Conservation (phyloP, 2,329 filamentous ascomycete species). For the Catunica adiposa region DNA sequence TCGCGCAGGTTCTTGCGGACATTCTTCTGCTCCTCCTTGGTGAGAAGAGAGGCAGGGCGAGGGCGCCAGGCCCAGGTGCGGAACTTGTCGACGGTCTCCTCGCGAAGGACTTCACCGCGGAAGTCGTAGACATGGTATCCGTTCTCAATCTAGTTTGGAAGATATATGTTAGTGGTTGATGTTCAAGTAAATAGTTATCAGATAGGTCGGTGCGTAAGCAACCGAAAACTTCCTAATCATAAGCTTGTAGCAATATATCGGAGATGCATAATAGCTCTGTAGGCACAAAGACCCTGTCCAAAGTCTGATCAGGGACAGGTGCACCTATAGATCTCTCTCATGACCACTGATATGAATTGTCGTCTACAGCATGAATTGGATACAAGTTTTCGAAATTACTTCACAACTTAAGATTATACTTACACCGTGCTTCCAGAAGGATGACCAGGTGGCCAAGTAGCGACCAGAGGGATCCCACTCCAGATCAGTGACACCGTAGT, state of each 20-base stretch:
- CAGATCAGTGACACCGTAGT: constrained; percentile 94
- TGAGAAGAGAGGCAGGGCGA: constrained; percentile 74
- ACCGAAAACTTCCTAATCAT: too few relatives aligned
- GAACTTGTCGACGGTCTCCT: constrained; percentile 90
- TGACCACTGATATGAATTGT: too few relatives aligned
- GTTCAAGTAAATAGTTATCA: constrained; percentile 1
- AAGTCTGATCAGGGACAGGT: too few relatives aligned
- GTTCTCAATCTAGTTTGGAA: constrained; percentile 45
- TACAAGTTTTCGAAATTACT: neutral
- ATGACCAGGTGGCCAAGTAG: constrained; percentile 85
- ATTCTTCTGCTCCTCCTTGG: constrained; percentile 92
- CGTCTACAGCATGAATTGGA: too few relatives aligned
- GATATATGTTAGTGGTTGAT: neutral
- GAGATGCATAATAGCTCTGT: too few relatives aligned
- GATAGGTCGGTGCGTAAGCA: neutral
- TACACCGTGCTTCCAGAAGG: constrained; percentile 90
- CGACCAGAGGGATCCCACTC: constrained; percentile 96
- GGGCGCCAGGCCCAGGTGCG: constrained; percentile 95
- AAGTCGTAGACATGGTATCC: constrained; percentile 98
- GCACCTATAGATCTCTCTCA: too few relatives aligned
- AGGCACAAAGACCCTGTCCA: too few relatives aligned
- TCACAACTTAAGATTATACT: constrained; percentile 24
- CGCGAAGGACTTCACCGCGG: constrained; percentile 71
- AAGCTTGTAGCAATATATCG: too few relatives aligned
- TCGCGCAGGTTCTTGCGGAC: constrained; percentile 97